Percentiles rank a stretch among this genome's conserved stretches.
Evolutionary conservation across 176 grass and related monocot species (phyloP).

Genomic region (Hyparrhenia diplandra): DNA sequence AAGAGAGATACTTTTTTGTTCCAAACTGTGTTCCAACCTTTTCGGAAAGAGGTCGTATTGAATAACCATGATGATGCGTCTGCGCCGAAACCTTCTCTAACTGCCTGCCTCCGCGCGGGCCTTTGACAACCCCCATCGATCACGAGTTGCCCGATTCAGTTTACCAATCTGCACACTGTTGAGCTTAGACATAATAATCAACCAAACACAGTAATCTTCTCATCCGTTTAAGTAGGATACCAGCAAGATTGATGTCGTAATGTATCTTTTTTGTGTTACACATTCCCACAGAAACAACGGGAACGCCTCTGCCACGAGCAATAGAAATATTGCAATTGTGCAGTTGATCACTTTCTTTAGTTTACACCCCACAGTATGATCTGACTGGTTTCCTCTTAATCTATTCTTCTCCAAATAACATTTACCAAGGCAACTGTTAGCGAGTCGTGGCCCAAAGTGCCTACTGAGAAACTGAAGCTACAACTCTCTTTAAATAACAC

Average conservation of each 20-base stretch:
- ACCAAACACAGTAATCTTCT: neutral
- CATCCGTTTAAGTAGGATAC: neutral
- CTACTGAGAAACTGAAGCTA: neutral
- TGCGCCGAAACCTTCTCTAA: neutral
- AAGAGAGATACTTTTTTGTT: neutral
- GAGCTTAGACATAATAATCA: neutral
- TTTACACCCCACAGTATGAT: constrained; percentile 6
- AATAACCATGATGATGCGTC: neutral
- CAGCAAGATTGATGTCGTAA: neutral
- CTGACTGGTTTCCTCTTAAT: neutral
- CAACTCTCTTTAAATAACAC: neutral
- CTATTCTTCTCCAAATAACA: neutral
- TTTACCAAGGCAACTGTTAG: neutral
- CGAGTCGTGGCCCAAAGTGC: neutral
- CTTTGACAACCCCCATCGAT: neutral
- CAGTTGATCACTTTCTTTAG: neutral
- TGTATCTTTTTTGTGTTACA: neutral
- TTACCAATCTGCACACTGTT: neutral
- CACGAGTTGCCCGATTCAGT: neutral
- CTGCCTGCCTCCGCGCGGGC: neutral
- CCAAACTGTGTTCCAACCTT: neutral
- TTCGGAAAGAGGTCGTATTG: neutral
- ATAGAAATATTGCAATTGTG: neutral
- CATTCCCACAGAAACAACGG: neutral
- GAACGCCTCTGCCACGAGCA: neutral